These are phyloP conservation scores for Apophysomyces sp. DNA, from an alignment of 371 early-diverging fungal genomes.

Conservation along the genomic window DNA sequence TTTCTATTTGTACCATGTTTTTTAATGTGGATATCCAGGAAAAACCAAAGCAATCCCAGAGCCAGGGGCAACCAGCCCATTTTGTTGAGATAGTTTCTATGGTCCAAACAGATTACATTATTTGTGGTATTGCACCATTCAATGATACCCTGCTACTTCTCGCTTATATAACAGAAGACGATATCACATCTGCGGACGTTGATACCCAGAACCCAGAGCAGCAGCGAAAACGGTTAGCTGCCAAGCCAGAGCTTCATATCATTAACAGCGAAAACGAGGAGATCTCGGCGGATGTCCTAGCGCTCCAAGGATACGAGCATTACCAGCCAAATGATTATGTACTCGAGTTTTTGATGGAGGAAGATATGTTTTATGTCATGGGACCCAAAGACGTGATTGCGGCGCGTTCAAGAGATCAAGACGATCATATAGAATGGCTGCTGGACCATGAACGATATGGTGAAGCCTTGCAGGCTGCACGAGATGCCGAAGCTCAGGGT, in stretches of 20 bases:
- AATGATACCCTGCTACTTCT: constrained; percentile 74
- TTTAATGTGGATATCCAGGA: constrained; percentile 24
- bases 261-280: constrained; percentile 78
- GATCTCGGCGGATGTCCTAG: constrained; percentile 83
- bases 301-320: constrained; percentile 78
- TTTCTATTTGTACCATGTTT: background rate
- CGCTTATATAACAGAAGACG: constrained; percentile 61
- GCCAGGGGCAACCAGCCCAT: constrained; percentile 53
- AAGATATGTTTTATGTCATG: constrained; percentile 80
- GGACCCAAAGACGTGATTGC: constrained; percentile 92
- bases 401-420: constrained; percentile 82
- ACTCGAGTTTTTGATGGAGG: constrained; percentile 58
- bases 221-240: constrained; percentile 43
- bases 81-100: constrained; percentile 79
- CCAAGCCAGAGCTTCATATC: constrained; percentile 89
- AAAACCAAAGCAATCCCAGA: constrained; percentile 37
- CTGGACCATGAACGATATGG: constrained; percentile 74
- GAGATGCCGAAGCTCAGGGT: constrained; percentile 43
- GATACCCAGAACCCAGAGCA: constrained; percentile 22
- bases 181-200: constrained; percentile 21
- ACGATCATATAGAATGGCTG: constrained; percentile 94
- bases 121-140: constrained; percentile 87
- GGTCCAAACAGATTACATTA: constrained; percentile 87
- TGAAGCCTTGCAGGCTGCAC: constrained; percentile 71
- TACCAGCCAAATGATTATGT: constrained; percentile 92